Evolutionary conservation across 768 basidiomycete species (phyloP).

Genomic region (Amanita molliuscula): DNA sequence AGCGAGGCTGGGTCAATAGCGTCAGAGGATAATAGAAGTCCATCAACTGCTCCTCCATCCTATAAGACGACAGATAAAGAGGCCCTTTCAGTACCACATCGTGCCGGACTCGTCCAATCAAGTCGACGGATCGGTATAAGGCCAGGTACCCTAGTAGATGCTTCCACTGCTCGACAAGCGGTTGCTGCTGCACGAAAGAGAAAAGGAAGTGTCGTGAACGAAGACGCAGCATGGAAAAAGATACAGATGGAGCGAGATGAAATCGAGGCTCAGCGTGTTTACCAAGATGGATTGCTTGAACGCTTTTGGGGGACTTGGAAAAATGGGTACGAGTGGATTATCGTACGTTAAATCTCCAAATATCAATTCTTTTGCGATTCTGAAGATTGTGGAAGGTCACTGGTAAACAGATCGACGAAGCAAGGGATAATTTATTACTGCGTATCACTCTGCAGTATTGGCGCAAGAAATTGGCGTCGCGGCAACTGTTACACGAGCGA

Average conservation of each 20-base stretch:
- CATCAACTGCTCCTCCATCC: slow-evolving; percentile 14
- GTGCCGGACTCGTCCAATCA: neutral
- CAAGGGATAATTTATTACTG: slow-evolving; percentile 56
- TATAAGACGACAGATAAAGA: slow-evolving; percentile 14
- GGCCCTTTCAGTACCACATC: neutral
- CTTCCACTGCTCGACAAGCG: slow-evolving; percentile 18
- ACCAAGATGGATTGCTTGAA: slow-evolving; percentile 50
- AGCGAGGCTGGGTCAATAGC: slow-evolving; percentile 2
- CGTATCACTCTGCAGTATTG: slow-evolving; percentile 52
- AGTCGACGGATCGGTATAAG: neutral
- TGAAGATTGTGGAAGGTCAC: slow-evolving; percentile 45
- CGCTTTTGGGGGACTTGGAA: slow-evolving; percentile 73
- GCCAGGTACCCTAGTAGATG: slow-evolving; percentile 7
- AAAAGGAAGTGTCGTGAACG: slow-evolving; percentile 44
- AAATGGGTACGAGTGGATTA: slow-evolving; percentile 61
- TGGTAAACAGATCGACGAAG: slow-evolving; percentile 53
- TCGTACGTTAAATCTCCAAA: slow-evolving; percentile 34
- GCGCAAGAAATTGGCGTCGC: slow-evolving; percentile 32
- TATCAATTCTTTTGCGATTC: slow-evolving; percentile 7
- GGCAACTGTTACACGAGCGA: slow-evolving; percentile 28
- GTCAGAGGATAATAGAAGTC: slow-evolving; percentile 12
- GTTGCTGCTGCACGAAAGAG: slow-evolving; percentile 26
- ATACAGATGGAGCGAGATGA: slow-evolving; percentile 64
- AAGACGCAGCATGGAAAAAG: slow-evolving; percentile 72
- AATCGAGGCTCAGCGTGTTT: slow-evolving; percentile 59